A percentile compares a stretch with the other conserved stretches of the same genome.
These are phyloP conservation scores for Mortierella sp. DNA, from an alignment of 371 early-diverging fungal species.

Conservation along the genomic window DNA sequence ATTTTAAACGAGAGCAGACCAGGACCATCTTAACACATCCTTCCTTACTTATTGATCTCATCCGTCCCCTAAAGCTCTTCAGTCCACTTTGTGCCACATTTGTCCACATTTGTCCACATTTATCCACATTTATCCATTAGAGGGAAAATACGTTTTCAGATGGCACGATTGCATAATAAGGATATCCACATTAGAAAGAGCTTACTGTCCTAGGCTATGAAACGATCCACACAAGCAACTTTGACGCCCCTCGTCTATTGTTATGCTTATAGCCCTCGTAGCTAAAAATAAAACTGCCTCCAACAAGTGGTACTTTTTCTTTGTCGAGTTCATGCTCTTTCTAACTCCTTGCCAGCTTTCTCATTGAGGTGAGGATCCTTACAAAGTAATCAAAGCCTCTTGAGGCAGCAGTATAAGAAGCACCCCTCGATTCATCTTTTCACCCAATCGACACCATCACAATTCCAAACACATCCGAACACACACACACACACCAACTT, in stretches of 20 bases:
- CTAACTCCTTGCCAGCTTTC: slow-evolving; percentile 3
- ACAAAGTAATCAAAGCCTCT: slow-evolving; percentile 2
- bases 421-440: slow-evolving; percentile 5
- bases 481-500: slow-evolving; percentile 1
- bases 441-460: slow-evolving; percentile 13
- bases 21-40: no score
- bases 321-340: slow-evolving; percentile 6
- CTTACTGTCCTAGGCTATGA: not conserved
- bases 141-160: not conserved
- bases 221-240: not conserved
- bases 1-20: no score
- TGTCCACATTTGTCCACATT: slow-evolving; percentile 4
- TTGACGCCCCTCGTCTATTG: not conserved
- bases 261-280: not conserved
- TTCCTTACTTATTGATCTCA: no score
- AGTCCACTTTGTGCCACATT: slow-evolving; percentile 17
- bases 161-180: slow-evolving; percentile 4
- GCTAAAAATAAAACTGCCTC: slow-evolving; percentile 5
- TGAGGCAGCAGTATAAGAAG: slow-evolving; percentile 4
- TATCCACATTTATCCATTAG: no score
- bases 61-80: no score
- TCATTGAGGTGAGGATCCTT: slow-evolving; percentile 10
- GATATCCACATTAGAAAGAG: not conserved
- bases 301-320: not conserved
- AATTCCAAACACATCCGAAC: slow-evolving; percentile 1